These are phyloP conservation scores for Syncephalastrum sp. DNA, from an alignment of 371 early-diverging fungal genomes.

Conservation along the genomic window DNA sequence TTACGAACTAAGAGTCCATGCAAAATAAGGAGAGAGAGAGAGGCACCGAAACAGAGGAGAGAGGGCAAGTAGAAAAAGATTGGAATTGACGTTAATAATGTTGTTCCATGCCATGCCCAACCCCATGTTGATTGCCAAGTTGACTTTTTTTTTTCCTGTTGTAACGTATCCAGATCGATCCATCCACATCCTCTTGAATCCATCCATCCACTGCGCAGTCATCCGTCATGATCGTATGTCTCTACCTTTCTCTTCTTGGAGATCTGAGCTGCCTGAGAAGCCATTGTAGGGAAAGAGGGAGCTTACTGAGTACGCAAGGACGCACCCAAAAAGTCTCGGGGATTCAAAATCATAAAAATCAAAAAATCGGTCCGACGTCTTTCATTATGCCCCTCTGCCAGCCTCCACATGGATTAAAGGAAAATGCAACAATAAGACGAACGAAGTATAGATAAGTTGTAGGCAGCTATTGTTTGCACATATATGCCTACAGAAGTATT, in stretches of 20 bases:
- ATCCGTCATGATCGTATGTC: slow-evolving; percentile 28
- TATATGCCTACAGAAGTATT: too few relatives aligned
- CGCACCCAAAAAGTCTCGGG: too few relatives aligned
- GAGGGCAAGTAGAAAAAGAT: background rate
- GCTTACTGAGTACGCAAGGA: too few relatives aligned
- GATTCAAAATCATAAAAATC: too few relatives aligned
- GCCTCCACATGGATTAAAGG: too few relatives aligned
- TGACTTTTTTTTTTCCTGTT: background rate
- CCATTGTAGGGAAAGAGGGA: background rate
- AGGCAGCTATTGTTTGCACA: too few relatives aligned
- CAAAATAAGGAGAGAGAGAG: background rate
- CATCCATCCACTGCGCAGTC: slow-evolving; percentile 25
- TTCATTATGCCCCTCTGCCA: too few relatives aligned
- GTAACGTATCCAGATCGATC: slow-evolving; percentile 17
- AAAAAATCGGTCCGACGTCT: too few relatives aligned
- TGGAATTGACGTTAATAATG: too few relatives aligned
- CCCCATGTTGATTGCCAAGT: background rate
- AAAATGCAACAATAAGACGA: too few relatives aligned
- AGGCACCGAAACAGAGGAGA: background rate
- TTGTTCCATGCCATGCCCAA: too few relatives aligned
- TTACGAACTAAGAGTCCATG: slow-evolving; percentile 44
- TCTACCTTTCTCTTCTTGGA: slow-evolving; percentile 80
- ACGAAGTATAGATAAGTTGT: too few relatives aligned
- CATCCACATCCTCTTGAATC: slow-evolving; percentile 12
- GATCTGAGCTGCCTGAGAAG: slow-evolving; percentile 49